These are phyloP conservation scores for Curvularia lunata DNA, from an alignment of 2,329 filamentous ascomycete species.

Conservation along the genomic window DNA sequence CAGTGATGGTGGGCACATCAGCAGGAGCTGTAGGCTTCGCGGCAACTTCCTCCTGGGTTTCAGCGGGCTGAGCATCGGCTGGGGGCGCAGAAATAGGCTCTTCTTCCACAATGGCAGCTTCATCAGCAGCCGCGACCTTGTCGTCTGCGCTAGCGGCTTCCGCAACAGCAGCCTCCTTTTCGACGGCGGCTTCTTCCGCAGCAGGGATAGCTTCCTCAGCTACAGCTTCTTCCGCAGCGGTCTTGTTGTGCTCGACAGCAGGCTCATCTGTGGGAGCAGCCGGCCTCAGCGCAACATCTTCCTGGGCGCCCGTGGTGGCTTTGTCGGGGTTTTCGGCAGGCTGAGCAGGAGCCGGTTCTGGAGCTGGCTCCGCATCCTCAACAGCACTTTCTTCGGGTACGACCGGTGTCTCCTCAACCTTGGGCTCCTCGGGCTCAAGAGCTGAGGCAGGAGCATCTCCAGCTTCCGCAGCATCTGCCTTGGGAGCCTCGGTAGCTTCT, in stretches of 20 bases:
- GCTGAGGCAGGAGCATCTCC: conserved; percentile 2
- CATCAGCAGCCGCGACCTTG: conserved; percentile 3
- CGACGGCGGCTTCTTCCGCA: conserved; percentile 3
- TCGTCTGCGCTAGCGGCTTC: conserved; percentile 27
- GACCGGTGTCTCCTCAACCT: conserved; percentile 6
- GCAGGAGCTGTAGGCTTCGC: conserved; percentile 50
- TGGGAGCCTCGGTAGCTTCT: conserved; percentile 38
- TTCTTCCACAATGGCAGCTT: background rate
- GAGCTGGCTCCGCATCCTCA: conserved; percentile 1
- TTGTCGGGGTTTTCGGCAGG: conserved; percentile 53
- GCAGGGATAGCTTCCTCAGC: conserved; percentile 33
- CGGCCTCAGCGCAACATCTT: conserved; percentile 51
- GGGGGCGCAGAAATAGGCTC: background rate
- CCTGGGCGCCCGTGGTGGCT: conserved; percentile 51
- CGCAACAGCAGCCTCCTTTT: background rate
- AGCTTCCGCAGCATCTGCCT: conserved; percentile 42
- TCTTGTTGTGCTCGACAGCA: conserved; percentile 47
- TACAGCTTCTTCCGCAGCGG: background rate
- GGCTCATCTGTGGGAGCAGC: conserved; percentile 45
- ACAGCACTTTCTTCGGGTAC: conserved; percentile 9
- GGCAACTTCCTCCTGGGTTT: conserved; percentile 30
- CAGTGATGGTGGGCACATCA: conserved; percentile 45
- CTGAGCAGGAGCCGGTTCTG: conserved; percentile 4
- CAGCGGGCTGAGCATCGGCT: background rate
- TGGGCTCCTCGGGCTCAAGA: conserved; percentile 2